Base-by-base conservation (phyloP, 2,329 filamentous ascomycete species). In the Corynespora cassiicola region DNA sequence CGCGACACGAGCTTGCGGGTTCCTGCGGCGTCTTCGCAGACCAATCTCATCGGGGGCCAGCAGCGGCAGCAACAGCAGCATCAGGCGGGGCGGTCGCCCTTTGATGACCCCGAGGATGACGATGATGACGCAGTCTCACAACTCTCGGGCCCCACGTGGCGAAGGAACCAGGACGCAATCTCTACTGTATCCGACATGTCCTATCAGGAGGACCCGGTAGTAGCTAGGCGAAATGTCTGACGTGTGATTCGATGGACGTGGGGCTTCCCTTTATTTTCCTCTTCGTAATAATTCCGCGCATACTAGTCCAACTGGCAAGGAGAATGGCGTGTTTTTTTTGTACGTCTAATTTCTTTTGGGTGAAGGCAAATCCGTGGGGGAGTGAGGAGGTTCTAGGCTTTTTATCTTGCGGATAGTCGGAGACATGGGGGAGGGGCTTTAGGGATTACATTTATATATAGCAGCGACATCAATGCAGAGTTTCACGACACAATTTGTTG, bases 121-220 rank as follows among this genome's bases (percentile, higher is more conserved):
- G 51, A 60, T 12, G 56, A 64, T 15, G 59, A 66, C 25, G 47
- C 50, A 6, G 45, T 65, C 1, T 65, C 63, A 4, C 54, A 60
- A 3, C 12, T 65, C 1, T 65, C 58, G 6, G 54, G 51, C 2
- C 54, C 56, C 12, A 54, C 43, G 9, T 5, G 31, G 16, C 31
- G 50, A 31, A 46, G 51, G 25, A 23, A 40, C 9, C 41, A 40
- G 1, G 58, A 66, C 29, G 39, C 36, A 2, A 47, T 64, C 50
- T 65, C 58, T 6, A 52, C 47, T 4, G 55, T 66, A 21, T 65
- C 61, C 3, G 61, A 68, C 22, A 25, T 65, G 7, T 66, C 61
- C 6, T 63, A 65, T 28, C 61, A 66, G 23, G 28, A 58, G 5
- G 60, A 64, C n/a, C 54, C 60, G 16, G 39, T 55, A 9, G 37